Evolutionary conservation across 2,329 filamentous ascomycete species (phyloP).

Genomic region (Endothia cerciana): DNA sequence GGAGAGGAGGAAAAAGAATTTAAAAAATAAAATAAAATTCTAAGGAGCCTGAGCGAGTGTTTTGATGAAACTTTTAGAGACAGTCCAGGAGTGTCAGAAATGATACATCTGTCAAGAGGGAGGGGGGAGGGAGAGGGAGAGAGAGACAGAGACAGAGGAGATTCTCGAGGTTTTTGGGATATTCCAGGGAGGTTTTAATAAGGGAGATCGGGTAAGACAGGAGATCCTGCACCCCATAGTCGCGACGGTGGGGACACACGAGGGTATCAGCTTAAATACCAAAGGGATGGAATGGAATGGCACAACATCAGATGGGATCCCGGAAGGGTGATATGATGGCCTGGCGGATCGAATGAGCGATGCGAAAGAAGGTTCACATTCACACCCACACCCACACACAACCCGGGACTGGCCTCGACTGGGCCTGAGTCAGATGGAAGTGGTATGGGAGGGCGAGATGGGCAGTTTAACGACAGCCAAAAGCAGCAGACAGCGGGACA

Average conservation of each 20-base stretch:
- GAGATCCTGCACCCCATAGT: slow-evolving; percentile 19
- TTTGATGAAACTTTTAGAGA: slow-evolving; percentile 12
- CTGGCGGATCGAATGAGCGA: slow-evolving; percentile 14
- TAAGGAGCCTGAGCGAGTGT: not conserved
- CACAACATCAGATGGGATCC: slow-evolving; percentile 20
- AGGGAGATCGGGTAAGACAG: not conserved
- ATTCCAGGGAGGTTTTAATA: slow-evolving; percentile 4
- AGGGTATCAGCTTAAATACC: slow-evolving; percentile 19
- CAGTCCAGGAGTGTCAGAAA: slow-evolving; percentile 10
- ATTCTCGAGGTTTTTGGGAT: not conserved
- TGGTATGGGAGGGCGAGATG: slow-evolving; percentile 16
- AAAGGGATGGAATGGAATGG: slow-evolving; percentile 22
- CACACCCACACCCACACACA: too few species aligned
- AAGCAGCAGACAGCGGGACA: not conserved
- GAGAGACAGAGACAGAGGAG: not conserved
- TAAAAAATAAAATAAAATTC: not conserved
- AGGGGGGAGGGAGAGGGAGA: not conserved
- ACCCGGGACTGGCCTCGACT: slow-evolving; percentile 12
- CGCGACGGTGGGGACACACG: slow-evolving; percentile 11
- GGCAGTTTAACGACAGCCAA: slow-evolving; percentile 8
- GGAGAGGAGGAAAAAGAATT: not conserved
- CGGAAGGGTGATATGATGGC: slow-evolving; percentile 18
- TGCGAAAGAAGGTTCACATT: slow-evolving; percentile 12
- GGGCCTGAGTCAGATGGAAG: slow-evolving; percentile 8
- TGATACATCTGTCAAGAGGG: not conserved